A percentile compares a stretch with the other conserved stretches of the same genome.
phyloP scores from a whole-genome alignment of 1,139 yeast species.

The Saccharomyces hybrid region DNA sequence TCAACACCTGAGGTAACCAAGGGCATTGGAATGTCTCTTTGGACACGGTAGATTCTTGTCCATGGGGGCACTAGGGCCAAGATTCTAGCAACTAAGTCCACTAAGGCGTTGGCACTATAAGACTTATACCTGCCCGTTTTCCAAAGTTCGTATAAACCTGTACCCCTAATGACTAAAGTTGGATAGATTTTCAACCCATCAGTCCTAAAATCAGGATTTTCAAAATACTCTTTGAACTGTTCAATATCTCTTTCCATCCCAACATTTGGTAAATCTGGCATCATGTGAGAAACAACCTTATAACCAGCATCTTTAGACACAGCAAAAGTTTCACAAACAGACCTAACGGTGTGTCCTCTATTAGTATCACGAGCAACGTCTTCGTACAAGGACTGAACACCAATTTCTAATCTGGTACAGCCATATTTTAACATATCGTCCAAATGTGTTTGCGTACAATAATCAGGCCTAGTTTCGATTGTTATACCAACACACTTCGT shows the following conservation, averaged over 20 bases:
- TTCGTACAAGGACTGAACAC: constrained; percentile 95
- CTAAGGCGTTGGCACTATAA: constrained; percentile 87
- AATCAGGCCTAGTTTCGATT: constrained; percentile 97
- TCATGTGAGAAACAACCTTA: constrained; percentile 97
- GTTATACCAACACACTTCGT: constrained; percentile 98
- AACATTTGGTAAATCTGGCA: constrained; percentile 98
- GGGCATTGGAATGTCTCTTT: constrained; percentile 99
- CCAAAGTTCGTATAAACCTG: constrained; percentile 96
- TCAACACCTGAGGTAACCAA: constrained; percentile 97
- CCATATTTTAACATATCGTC: constrained; percentile 96
- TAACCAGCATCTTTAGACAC: constrained; percentile 97
- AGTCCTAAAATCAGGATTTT: constrained; percentile 93
- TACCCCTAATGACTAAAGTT: constrained; percentile 92
- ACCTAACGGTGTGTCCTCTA: constrained; percentile 94
- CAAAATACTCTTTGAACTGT: constrained; percentile 93
- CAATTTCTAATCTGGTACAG: constrained; percentile 93
- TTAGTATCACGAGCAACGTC: constrained; percentile 98
- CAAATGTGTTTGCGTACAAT: constrained; percentile 92
- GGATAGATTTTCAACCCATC: constrained; percentile 96
- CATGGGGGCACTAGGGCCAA: constrained; percentile 97
- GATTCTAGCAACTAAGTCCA: constrained; percentile 91
- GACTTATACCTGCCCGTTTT: constrained; percentile 91
- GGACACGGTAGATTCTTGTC: constrained; percentile 98
- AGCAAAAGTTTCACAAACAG: constrained; percentile 94
- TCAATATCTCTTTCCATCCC: constrained; percentile 98